These are phyloP conservation scores for Naganishia onofrii DNA, from an alignment of 768 basidiomycete species.

Conservation along the genomic window DNA sequence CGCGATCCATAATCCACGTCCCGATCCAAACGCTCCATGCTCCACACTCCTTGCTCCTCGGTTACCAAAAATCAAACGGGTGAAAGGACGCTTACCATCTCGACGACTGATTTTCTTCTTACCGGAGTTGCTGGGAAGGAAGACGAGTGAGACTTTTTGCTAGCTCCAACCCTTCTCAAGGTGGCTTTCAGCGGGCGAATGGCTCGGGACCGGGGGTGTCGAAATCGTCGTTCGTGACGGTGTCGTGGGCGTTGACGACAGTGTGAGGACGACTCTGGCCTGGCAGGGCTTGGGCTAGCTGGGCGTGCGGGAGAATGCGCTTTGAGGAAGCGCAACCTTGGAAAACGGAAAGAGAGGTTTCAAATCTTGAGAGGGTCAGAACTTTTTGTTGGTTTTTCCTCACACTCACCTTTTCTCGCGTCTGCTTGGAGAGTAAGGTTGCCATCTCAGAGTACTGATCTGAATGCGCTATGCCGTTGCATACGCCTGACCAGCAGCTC, in stretches of 20 bases:
- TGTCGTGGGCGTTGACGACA: not conserved
- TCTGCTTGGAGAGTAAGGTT: no score
- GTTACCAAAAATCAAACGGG: not conserved
- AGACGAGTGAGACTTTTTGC: slow-evolving; percentile 16
- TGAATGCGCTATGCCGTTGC: no score
- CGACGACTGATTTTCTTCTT: slow-evolving; percentile 24
- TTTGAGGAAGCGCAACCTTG: not conserved
- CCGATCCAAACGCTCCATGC: no score
- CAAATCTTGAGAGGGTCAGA: not conserved
- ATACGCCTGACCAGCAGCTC: no score
- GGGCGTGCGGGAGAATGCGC: not conserved
- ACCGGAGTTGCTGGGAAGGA: slow-evolving; percentile 12
- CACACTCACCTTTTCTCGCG: no score
- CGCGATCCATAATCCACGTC: no score
- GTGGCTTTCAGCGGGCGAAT: not conserved
- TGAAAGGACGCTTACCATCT: not conserved
- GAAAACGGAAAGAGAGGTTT: not conserved
- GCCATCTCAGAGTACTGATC: no score
- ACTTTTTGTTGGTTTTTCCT: not conserved
- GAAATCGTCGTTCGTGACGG: slow-evolving; percentile 9
- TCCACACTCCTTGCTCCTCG: not conserved
- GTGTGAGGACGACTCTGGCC: slow-evolving; percentile 11
- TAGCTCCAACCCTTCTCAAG: not conserved
- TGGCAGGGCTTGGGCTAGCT: not conserved
- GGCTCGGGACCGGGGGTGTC: not conserved